Percentiles rank a stretch among this genome's conserved stretches.
phyloP scores from a whole-genome alignment of 371 early-diverging fungal species.

The Apophysomyces ossiformis region DNA sequence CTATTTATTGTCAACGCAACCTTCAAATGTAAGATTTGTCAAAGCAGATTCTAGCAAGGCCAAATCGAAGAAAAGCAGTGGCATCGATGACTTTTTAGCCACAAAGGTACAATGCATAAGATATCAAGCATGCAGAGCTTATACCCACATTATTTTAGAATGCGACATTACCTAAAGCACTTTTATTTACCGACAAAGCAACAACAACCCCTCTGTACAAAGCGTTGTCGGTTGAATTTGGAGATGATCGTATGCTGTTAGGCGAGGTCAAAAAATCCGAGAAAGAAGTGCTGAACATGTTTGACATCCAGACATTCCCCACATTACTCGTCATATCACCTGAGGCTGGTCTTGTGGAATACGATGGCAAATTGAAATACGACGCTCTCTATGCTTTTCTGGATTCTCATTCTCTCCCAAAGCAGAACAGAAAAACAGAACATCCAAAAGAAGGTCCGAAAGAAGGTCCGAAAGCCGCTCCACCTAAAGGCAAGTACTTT shows the following conservation, averaged over 20 bases:
- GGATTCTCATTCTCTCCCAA: slow-evolving; percentile 55
- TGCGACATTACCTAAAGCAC: slow-evolving; percentile 61
- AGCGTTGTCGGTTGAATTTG: slow-evolving; percentile 80
- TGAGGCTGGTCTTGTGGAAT: slow-evolving; percentile 32
- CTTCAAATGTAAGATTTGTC: slow-evolving; percentile 59
- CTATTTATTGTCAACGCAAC: slow-evolving; percentile 63
- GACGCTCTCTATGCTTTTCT: slow-evolving; percentile 61
- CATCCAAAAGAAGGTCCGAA: slow-evolving; percentile 29
- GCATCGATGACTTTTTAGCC: slow-evolving; percentile 57
- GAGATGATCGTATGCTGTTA: slow-evolving; percentile 63
- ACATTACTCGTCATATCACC: slow-evolving; percentile 64
- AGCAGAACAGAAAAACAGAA: slow-evolving; percentile 22
- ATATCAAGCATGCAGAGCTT: neutral
- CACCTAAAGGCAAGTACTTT: slow-evolving; percentile 6
- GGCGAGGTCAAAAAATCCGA: slow-evolving; percentile 74
- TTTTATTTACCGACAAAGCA: slow-evolving; percentile 80
- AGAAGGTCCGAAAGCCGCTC: slow-evolving; percentile 25
- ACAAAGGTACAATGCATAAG: slow-evolving; percentile 41
- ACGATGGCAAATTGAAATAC: slow-evolving; percentile 62
- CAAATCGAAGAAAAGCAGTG: slow-evolving; percentile 58
- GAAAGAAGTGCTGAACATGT: slow-evolving; percentile 50
- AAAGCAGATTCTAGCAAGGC: slow-evolving; percentile 54
- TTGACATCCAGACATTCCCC: slow-evolving; percentile 65
- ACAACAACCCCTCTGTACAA: slow-evolving; percentile 82
- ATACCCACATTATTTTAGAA: slow-evolving; percentile 20